Base-by-base conservation (phyloP, 169 alveolate genomes). In the Cryptosporidium felis region DNA sequence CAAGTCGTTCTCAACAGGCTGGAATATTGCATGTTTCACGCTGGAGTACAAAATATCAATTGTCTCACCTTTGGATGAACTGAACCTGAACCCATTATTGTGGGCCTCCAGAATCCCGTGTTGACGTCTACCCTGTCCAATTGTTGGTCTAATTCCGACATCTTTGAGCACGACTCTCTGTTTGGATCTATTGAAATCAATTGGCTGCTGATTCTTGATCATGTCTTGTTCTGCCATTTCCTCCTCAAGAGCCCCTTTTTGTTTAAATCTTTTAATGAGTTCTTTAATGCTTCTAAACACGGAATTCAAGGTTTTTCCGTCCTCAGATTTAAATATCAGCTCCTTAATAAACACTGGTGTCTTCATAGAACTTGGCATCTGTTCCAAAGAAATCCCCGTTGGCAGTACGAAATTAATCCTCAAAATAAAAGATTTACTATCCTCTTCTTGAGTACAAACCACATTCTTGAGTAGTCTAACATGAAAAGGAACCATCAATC, bases 1-100 rank as follows among this genome's bases (percentile, higher is more conserved):
- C 30, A 96, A 89, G 80, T 98, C 99, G 47, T 96, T 95, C 80
- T 96, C 98, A 61, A 98, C 96, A 0, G 99, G 99, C 91, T 98
- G 98, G 92, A 96, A 96, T 74, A 98, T 95, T 2, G 98, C 98
- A 81, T 97, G 98, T 46, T 95, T 95, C 36, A 98, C 94, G 80
- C 97, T 97, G 18, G 95, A 82, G 85, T 96, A 98, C 38, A 95
- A 91, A 30, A 97, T 95, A 80, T 97, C 99, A 3, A 97, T 92
- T 46, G 89, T 80, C 56, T 95, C 98, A 5, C 92, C 94, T 63
- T 91, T 91, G 65, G 81, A 60, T 38, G 96, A 91, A 12, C 79
- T 82, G 49, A 92, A 94, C 89, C 99, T 92, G 49, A 98, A 82
- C 2, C 99, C 99, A 85, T 98, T 98, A 60, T 92, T 90, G 85